phyloP scores from a whole-genome alignment of 441 rosid species.

The Geranium incanum region DNA sequence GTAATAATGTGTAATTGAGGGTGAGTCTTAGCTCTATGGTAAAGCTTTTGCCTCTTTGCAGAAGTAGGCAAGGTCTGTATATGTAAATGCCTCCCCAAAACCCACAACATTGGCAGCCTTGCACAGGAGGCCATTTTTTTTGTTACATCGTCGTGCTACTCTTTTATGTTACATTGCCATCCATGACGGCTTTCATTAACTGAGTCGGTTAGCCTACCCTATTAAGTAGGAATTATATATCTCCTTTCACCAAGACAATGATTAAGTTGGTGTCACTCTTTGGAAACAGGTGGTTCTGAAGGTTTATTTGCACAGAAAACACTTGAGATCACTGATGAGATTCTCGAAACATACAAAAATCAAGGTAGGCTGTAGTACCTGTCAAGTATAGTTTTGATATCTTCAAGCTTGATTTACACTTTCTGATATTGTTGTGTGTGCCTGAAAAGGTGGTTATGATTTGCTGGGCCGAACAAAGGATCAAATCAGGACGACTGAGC shows the following conservation, averaged over 20 bases:
- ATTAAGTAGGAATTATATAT: neutral
- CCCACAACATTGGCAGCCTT: neutral
- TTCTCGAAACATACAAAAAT: constrained; percentile 80
- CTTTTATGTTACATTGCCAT: neutral
- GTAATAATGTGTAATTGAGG: too few relatives aligned
- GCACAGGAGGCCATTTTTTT: neutral
- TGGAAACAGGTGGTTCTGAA: constrained; percentile 81
- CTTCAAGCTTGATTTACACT: constrained; percentile 10
- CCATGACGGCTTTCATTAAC: neutral
- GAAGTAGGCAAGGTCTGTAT: neutral
- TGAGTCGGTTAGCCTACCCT: neutral
- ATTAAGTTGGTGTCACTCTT: constrained; percentile 7
- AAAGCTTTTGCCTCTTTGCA: neutral
- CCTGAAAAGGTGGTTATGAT: constrained; percentile 85
- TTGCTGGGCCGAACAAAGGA: constrained; percentile 92
- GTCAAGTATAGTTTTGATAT: constrained; percentile 13
- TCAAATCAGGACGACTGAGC: constrained; percentile 95
- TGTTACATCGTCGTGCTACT: neutral
- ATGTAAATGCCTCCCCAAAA: neutral
- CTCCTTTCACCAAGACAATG: neutral
- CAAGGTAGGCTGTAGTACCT: constrained; percentile 50
- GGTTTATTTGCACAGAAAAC: constrained; percentile 93
- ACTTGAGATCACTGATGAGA: constrained; percentile 69
- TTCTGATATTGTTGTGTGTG: constrained; percentile 8
- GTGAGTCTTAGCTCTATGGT: too few relatives aligned